Conservation (phyloP, 2,329 filamentous ascomycete genomes). For the Cercospora zeae-maydis region DNA sequence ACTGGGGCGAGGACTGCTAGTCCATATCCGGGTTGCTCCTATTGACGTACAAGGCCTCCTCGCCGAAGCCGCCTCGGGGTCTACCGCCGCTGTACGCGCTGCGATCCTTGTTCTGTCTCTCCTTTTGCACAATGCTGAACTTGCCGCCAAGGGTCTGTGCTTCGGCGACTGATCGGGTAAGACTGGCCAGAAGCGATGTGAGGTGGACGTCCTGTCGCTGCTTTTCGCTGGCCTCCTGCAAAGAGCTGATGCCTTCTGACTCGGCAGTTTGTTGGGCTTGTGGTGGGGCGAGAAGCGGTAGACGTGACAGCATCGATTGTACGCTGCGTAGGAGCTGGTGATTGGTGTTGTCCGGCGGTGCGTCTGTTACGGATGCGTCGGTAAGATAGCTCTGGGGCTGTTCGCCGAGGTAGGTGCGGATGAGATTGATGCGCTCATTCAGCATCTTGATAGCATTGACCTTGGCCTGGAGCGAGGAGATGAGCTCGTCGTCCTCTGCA, state of each 20-base stretch:
- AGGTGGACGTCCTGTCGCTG: constrained; percentile 83
- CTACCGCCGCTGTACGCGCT: constrained; percentile 10
- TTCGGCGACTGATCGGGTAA: constrained; percentile 69
- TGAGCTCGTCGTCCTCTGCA: constrained; percentile 62
- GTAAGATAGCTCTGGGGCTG: constrained; percentile 65
- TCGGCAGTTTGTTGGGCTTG: constrained; percentile 54
- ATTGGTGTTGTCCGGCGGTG: constrained; percentile 45
- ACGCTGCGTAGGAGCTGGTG: constrained; percentile 81
- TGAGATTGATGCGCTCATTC: constrained; percentile 56
- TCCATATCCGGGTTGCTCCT: constrained; percentile 21
- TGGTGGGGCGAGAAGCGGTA: constrained; percentile 79
- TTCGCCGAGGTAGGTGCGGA: constrained; percentile 67
- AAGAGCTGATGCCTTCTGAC: constrained; percentile 50
- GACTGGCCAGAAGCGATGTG: constrained; percentile 68
- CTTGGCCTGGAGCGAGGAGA: constrained; percentile 73
- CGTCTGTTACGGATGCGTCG: constrained; percentile 39
- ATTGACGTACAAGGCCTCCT: constrained; percentile 22
- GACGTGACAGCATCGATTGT: constrained; percentile 76
- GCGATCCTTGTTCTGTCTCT: constrained; percentile 37
- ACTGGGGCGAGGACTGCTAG: not conserved
- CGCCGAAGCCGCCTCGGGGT: constrained; percentile 18
- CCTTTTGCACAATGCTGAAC: constrained; percentile 50
- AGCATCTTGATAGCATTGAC: constrained; percentile 93
- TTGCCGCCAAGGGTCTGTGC: constrained; percentile 74
- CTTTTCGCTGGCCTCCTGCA: constrained; percentile 52